These are phyloP conservation scores for Akebia trifoliata DNA, from an alignment of 164 flowering plant species.

Conservation along the genomic window DNA sequence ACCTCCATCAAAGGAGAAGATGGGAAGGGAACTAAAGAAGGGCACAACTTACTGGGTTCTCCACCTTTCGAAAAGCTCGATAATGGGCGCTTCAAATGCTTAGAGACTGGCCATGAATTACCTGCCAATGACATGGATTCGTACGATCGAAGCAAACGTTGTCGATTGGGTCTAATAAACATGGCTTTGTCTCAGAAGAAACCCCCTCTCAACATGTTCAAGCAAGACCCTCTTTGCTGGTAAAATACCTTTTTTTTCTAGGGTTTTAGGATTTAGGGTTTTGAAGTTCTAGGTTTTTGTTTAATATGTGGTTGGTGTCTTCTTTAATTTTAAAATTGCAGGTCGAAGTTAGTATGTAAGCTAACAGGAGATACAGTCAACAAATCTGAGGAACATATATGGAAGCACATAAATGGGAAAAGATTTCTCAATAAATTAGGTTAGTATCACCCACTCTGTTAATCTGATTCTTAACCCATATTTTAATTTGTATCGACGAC, in stretches of 20 bases:
- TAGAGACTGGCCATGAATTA: conserved; percentile 87
- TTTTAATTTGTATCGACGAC: no score
- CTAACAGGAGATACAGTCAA: conserved; percentile 79
- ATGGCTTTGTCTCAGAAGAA: conserved; percentile 44
- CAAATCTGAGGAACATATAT: conserved; percentile 88
- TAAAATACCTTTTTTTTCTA: conserved; percentile 13
- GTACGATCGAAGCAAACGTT: conserved; percentile 61
- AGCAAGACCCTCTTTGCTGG: conserved; percentile 63
- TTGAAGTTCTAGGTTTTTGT: no score
- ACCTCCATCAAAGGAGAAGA: conserved; percentile 1
- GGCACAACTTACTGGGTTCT: conserved; percentile 50
- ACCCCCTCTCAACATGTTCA: conserved; percentile 85
- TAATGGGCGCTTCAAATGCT: conserved; percentile 74
- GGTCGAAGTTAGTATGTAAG: conserved; percentile 79
- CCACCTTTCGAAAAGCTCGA: conserved; percentile 64
- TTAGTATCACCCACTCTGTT: no score
- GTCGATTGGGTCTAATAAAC: conserved; percentile 78
- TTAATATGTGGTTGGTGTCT: not conserved
- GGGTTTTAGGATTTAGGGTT: conserved; percentile 1
- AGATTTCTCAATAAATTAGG: conserved; percentile 82
- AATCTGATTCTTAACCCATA: no score
- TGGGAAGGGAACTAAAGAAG: conserved; percentile 47
- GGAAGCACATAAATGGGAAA: conserved; percentile 91
- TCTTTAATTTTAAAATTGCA: conserved; percentile 19
- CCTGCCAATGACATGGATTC: conserved; percentile 50